Base-by-base conservation (phyloP, 164 flowering plant genomes). In the Nymphaea colorata region DNA sequence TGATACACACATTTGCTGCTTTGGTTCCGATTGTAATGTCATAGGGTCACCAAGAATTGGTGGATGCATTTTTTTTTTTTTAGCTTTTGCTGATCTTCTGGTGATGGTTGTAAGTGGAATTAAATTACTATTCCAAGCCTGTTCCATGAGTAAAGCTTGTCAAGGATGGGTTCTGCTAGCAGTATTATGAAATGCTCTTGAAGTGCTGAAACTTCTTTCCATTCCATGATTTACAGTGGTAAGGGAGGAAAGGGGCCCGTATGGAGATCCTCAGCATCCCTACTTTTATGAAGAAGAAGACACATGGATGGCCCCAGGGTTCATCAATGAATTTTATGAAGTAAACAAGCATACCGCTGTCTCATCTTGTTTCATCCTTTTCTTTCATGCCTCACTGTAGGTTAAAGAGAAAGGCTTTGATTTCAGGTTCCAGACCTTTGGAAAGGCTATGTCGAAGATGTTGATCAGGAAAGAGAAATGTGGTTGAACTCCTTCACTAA, bases 221-320 rank as follows among this genome's bases (percentile, higher is more conserved):
- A 14, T 7, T 47, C 55, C 12, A 53, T 47, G 36, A 25, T 76
- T 42, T 47, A 61, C 83, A 93, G 98, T 93, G 98, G 85, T 93
- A 41, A 82, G 98, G 76, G 96, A 93, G 79, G 75, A 79, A 74
- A 81, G 88, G 68, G 98, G 98, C 44, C 98, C 97, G 41, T 93
- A 87, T 77, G 72, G 73, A 77, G 98, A 93, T 83, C 98, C 98
- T 69, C 93, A 87, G 69, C 98, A 93, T 84, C 96, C 97, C 12
- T 93, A 93, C 76, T 79, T 93, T 43, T 93, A 93, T 67, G 98
- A 91, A 70, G 96, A 79, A 67, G 98, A 91, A 41, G 96, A 93
- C 75, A 88, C 80, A 66, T 93, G 98, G 98, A 89, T 89, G 97
- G 98, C 97, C 44, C 98, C 98, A 8, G 98, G 98, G 65, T 93